phyloP scores from a whole-genome alignment of 1,139 yeast genomes.

The Hyphopichia khmerensis region DNA sequence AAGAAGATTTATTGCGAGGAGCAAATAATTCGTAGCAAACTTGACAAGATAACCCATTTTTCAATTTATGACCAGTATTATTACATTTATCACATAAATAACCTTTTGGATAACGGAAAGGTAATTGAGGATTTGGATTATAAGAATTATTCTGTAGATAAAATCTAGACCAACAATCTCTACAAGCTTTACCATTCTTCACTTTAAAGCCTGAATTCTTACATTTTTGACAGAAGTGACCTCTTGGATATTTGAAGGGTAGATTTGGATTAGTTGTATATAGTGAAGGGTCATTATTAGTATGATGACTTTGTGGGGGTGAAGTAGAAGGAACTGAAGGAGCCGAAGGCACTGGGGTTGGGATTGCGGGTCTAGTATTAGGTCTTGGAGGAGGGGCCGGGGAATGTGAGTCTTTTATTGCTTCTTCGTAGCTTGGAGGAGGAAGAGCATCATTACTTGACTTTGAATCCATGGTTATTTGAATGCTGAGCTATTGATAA shows the following conservation, averaged over 20 bases:
- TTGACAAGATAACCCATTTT: constrained; percentile 66
- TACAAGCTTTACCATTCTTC: constrained; percentile 30
- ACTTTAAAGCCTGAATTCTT: constrained; percentile 40
- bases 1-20: constrained; percentile 28
- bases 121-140: constrained; percentile 40
- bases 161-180: constrained; percentile 35
- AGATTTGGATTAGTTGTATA: constrained; percentile 37
- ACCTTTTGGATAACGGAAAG: constrained; percentile 56
- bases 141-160: constrained; percentile 30
- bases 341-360: background rate
- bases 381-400: constrained; percentile 12
- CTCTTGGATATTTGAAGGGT: constrained; percentile 55
- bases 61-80: constrained; percentile 69
- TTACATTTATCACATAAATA: constrained; percentile 68
- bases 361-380: background rate
- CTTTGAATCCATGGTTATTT: background rate
- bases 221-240: constrained; percentile 38
- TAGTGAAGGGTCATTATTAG: constrained; percentile 3
- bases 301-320: background rate
- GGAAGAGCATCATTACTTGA: constrained; percentile 4
- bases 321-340: background rate
- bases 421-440: constrained; percentile 8
- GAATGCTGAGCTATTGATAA: background rate
- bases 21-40: constrained; percentile 72
- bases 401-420: constrained; percentile 3